Percentiles rank a stretch among this genome's conserved stretches.
Evolutionary conservation across 2,329 filamentous ascomycete genomes (phyloP).

Genomic region (Didymella pinodella): DNA sequence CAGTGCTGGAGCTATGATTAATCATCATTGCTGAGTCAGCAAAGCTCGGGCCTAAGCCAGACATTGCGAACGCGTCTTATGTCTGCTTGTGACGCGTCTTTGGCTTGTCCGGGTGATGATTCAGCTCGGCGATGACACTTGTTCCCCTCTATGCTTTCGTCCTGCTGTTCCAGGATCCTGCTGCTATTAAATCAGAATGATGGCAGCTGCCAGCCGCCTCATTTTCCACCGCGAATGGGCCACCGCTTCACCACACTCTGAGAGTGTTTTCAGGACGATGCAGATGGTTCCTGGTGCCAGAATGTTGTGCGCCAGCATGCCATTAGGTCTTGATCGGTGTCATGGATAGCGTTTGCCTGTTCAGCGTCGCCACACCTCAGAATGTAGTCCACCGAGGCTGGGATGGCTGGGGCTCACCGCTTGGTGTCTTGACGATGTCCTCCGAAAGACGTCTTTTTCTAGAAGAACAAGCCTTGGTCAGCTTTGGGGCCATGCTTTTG

Average conservation of each 20-base stretch:
- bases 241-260: background rate
- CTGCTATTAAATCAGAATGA: background rate
- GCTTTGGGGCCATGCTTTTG: slow-evolving; percentile 6
- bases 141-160: background rate
- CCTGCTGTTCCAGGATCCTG: background rate
- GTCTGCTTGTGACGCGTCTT: background rate
- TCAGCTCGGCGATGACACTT: background rate
- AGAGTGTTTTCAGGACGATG: background rate
- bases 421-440: background rate
- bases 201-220: background rate
- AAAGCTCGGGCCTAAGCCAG: slow-evolving; percentile 2
- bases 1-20: too few relatives aligned
- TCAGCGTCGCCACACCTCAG: background rate
- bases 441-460: background rate
- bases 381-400: background rate
- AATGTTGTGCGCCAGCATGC: background rate
- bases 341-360: background rate
- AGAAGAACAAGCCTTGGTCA: slow-evolving; percentile 4
- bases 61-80: background rate
- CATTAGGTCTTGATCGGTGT: background rate
- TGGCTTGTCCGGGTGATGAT: background rate
- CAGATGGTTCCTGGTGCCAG: background rate
- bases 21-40: slow-evolving; percentile 5
- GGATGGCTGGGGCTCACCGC: background rate
- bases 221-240: background rate